Evolutionary conservation across 1,139 yeast genomes (phyloP).

Genomic region (Meyerozyma athensensis): DNA sequence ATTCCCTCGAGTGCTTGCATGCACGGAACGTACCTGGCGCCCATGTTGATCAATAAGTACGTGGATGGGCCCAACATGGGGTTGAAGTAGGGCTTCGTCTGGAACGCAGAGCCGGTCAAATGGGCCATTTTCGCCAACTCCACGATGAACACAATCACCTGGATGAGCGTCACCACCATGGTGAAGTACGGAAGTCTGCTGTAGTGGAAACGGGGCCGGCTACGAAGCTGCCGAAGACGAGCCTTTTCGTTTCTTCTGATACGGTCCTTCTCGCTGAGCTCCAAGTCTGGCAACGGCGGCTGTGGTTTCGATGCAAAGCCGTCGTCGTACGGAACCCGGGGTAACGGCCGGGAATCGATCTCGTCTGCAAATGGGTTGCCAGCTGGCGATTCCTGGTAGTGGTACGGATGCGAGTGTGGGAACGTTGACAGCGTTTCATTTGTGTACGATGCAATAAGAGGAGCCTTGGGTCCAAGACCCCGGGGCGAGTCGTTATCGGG

Average conservation of each 20-base stretch:
- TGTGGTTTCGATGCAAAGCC: slow-evolving; percentile 11
- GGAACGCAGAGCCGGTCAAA: slow-evolving; percentile 64
- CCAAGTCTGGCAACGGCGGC: slow-evolving; percentile 14
- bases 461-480: not conserved
- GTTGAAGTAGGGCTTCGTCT: slow-evolving; percentile 67
- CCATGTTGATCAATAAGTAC: slow-evolving; percentile 62
- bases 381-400: slow-evolving; percentile 1
- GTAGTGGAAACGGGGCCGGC: slow-evolving; percentile 38
- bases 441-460: not conserved
- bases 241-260: slow-evolving; percentile 21
- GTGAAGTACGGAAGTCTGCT: slow-evolving; percentile 47
- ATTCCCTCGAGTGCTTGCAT: slow-evolving; percentile 52
- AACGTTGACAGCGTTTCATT: not conserved
- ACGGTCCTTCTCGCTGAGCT: not conserved
- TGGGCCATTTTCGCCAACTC: slow-evolving; percentile 57
- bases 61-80: slow-evolving; percentile 83
- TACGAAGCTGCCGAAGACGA: slow-evolving; percentile 21
- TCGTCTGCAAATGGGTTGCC: slow-evolving; percentile 10
- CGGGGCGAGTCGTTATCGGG: not conserved
- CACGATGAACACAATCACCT: slow-evolving; percentile 60
- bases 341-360: slow-evolving; percentile 9
- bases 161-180: slow-evolving; percentile 44
- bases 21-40: slow-evolving; percentile 70
- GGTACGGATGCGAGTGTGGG: slow-evolving; percentile 2
- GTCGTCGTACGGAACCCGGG: slow-evolving; percentile 5